These are phyloP conservation scores for Curvularia sp. DNA, from an alignment of 2,329 filamentous ascomycete genomes.

Conservation along the genomic window DNA sequence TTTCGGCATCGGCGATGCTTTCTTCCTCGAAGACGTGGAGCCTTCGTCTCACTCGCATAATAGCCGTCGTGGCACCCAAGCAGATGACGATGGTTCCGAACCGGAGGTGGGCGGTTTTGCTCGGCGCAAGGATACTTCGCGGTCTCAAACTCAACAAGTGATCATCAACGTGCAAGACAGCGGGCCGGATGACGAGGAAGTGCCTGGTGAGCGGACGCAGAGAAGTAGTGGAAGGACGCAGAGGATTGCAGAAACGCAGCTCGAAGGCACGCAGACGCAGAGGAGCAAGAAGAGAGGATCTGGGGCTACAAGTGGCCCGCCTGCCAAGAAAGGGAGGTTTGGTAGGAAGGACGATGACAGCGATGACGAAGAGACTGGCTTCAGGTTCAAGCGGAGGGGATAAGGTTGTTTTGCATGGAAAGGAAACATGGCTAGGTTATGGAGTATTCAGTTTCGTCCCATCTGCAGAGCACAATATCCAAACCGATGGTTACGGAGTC, in stretches of 20 bases:
- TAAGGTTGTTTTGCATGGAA: neutral
- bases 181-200: slow-evolving; percentile 38
- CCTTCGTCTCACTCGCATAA: slow-evolving; percentile 29
- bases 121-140: slow-evolving; percentile 26
- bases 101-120: slow-evolving; percentile 42
- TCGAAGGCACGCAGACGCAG: slow-evolving; percentile 40
- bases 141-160: slow-evolving; percentile 18
- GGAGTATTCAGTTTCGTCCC: neutral
- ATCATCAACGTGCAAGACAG: slow-evolving; percentile 46
- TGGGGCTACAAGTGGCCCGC: slow-evolving; percentile 31
- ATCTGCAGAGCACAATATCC: slow-evolving; percentile 14
- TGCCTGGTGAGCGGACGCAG: slow-evolving; percentile 25
- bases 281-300: slow-evolving; percentile 42
- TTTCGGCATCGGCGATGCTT: slow-evolving; percentile 76
- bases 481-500: neutral
- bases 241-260: slow-evolving; percentile 41
- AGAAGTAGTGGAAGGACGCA: slow-evolving; percentile 38
- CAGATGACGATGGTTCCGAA: slow-evolving; percentile 34
- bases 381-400: slow-evolving; percentile 58
- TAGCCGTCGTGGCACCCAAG: slow-evolving; percentile 11
- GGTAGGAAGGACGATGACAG: slow-evolving; percentile 56
- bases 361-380: slow-evolving; percentile 65
- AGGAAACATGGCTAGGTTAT: neutral
- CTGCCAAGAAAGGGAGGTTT: slow-evolving; percentile 40
- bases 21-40: slow-evolving; percentile 68